Conservation (phyloP, 371 early-diverging fungal species). For the Mucor ambiguus region DNA sequence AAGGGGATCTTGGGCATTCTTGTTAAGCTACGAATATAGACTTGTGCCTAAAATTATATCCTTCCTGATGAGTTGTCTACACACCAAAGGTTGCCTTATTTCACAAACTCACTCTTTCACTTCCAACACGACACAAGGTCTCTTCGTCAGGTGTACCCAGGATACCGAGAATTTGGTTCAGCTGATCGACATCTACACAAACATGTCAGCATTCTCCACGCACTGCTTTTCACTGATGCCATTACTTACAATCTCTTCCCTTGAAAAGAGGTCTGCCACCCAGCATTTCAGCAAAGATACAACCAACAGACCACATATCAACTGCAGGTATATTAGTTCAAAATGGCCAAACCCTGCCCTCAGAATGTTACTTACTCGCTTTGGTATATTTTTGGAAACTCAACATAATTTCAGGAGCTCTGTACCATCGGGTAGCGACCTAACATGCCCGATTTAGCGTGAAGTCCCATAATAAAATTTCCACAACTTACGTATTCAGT, state of each 20-base stretch:
- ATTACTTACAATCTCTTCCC: slow-evolving; percentile 83
- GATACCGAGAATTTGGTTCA: slow-evolving; percentile 96
- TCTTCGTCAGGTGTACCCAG: slow-evolving; percentile 98
- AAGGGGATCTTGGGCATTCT: slow-evolving; percentile 90
- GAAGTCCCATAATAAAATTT: background rate
- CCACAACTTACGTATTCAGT: slow-evolving; percentile 83
- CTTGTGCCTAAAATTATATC: slow-evolving; percentile 75
- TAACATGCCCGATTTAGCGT: background rate
- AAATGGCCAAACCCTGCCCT: background rate
- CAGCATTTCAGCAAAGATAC: slow-evolving; percentile 96
- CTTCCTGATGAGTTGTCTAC: background rate
- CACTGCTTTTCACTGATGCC: background rate
- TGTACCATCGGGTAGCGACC: slow-evolving; percentile 96
- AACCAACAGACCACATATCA: slow-evolving; percentile 99
- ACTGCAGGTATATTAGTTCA: slow-evolving; percentile 44
- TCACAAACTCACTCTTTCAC: slow-evolving; percentile 62
- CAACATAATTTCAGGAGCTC: slow-evolving; percentile 98
- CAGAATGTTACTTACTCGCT: slow-evolving; percentile 72
- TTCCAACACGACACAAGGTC: slow-evolving; percentile 83
- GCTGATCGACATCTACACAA: slow-evolving; percentile 90
- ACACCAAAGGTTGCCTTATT: background rate
- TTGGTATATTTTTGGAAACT: slow-evolving; percentile 93
- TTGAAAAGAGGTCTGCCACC: slow-evolving; percentile 90
- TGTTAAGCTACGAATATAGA: slow-evolving; percentile 92
- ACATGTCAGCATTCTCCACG: background rate